A percentile compares a stretch with the other conserved stretches of the same genome.
These are phyloP conservation scores for Echeveria elegans DNA, from an alignment of 164 flowering plant genomes.

Conservation along the genomic window DNA sequence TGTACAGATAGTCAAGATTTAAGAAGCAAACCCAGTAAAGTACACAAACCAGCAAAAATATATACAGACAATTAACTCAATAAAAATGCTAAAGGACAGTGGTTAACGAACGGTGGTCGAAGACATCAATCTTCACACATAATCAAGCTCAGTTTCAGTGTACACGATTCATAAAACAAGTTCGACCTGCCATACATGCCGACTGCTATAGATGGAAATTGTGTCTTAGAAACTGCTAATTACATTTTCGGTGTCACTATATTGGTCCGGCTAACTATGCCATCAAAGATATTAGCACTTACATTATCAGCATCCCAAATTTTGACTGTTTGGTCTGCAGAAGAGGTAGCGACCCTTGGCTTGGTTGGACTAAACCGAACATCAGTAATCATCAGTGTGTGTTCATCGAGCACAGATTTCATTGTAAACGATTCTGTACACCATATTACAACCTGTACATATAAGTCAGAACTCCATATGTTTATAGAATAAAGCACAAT, in stretches of 20 bases:
- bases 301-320: constrained; percentile 87
- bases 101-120: no score
- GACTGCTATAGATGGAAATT: not conserved
- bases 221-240: not conserved
- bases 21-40: not conserved
- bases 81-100: not conserved
- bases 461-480: constrained; percentile 10
- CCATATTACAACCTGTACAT: constrained; percentile 68
- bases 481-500: not conserved
- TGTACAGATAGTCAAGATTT: constrained; percentile 14
- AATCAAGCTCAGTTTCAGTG: not conserved
- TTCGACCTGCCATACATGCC: not conserved
- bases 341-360: constrained; percentile 71
- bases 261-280: not conserved
- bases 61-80: not conserved
- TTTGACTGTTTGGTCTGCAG: constrained; percentile 71
- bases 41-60: not conserved
- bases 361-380: constrained; percentile 72
- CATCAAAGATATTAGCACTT: constrained; percentile 15
- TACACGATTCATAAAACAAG: not conserved
- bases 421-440: constrained; percentile 39
- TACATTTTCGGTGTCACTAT: not conserved
- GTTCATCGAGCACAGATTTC: constrained; percentile 64
- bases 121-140: not conserved
- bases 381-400: constrained; percentile 58